Evolutionary conservation across 208 protist genomes (phyloP).

Genomic region (Angomonas ambiguus): DNA sequence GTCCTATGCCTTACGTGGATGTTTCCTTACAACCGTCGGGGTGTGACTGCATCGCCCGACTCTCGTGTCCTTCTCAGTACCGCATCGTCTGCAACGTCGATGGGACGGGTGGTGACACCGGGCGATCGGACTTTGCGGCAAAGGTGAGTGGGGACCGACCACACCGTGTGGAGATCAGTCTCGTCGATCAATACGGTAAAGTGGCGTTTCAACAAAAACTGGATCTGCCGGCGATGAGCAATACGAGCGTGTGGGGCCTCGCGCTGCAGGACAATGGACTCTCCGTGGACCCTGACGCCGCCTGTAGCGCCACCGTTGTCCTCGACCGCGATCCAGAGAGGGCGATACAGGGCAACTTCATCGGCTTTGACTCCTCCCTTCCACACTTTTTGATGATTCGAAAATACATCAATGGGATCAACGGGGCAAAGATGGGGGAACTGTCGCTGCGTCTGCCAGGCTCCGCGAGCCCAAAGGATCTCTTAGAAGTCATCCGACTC

Average conservation of each 20-base stretch:
- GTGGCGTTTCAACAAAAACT: conserved; percentile 76
- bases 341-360: conserved; percentile 35
- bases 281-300: conserved; percentile 37
- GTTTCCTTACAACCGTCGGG: conserved; percentile 39
- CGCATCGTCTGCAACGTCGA: conserved; percentile 74
- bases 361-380: conserved; percentile 46
- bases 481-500: conserved; percentile 35
- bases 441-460: conserved; percentile 49
- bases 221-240: conserved; percentile 42
- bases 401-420: conserved; percentile 47
- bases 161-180: conserved; percentile 53
- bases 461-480: conserved; percentile 31
- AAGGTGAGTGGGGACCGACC: conserved; percentile 31
- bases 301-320: conserved; percentile 32
- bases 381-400: conserved; percentile 60
- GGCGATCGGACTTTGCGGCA: conserved; percentile 45
- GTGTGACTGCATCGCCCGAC: conserved; percentile 49
- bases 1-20: conserved; percentile 47
- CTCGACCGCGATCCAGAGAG: conserved; percentile 58
- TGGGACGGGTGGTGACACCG: conserved; percentile 50
- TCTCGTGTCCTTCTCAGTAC: conserved; percentile 43
- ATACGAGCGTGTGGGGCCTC: conserved; percentile 46
- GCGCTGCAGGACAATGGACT: conserved; percentile 57
- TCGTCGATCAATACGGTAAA: conserved; percentile 46
- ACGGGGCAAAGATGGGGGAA: conserved; percentile 39